A percentile compares a stretch with the other conserved stretches of the same genome.
Evolutionary conservation across 192 early-diverging fungal species (phyloP).

Genomic region (Chytriomyces sp.): DNA sequence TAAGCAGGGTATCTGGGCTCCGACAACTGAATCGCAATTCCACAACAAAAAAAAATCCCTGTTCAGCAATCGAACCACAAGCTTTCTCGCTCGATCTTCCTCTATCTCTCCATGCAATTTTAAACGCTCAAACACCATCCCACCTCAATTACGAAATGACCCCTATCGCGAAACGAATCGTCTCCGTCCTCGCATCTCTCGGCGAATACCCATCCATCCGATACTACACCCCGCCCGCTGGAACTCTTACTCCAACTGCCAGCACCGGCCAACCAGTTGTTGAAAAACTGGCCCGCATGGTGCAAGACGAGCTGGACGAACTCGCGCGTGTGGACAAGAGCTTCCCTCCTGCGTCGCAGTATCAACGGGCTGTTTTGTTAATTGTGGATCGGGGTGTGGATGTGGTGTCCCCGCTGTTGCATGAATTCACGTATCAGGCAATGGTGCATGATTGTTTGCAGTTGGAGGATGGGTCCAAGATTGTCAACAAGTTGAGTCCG

Average conservation of each 20-base stretch:
- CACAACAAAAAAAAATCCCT: neutral
- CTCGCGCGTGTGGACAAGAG: constrained; percentile 69
- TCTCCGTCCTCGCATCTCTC: constrained; percentile 84
- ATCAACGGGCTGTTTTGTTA: constrained; percentile 51
- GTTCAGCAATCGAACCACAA: constrained; percentile 63
- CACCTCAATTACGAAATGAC: constrained; percentile 59
- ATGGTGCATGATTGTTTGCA: constrained; percentile 88
- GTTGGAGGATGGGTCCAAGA: constrained; percentile 67
- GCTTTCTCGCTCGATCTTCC: constrained; percentile 77
- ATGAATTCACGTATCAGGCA: constrained; percentile 70
- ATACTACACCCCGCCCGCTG: constrained; percentile 79
- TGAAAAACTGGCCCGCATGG: constrained; percentile 76
- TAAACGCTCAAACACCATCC: constrained; percentile 62
- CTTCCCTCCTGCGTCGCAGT: constrained; percentile 54
- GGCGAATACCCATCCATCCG: constrained; percentile 93
- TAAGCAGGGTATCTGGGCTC: no score
- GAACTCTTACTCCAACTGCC: constrained; percentile 31
- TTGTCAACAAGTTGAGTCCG: constrained; percentile 51
- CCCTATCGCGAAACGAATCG: constrained; percentile 66
- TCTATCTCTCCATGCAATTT: constrained; percentile 66
- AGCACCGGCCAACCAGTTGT: constrained; percentile 74
- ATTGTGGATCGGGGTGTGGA: constrained; percentile 60
- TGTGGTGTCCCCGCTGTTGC: constrained; percentile 54
- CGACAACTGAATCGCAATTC: neutral
- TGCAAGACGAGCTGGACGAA: constrained; percentile 87